Percentiles rank a stretch among this genome's conserved stretches.
Conservation (phyloP, 2,329 filamentous ascomycete genomes). For the Sarocladium brachiariae region DNA sequence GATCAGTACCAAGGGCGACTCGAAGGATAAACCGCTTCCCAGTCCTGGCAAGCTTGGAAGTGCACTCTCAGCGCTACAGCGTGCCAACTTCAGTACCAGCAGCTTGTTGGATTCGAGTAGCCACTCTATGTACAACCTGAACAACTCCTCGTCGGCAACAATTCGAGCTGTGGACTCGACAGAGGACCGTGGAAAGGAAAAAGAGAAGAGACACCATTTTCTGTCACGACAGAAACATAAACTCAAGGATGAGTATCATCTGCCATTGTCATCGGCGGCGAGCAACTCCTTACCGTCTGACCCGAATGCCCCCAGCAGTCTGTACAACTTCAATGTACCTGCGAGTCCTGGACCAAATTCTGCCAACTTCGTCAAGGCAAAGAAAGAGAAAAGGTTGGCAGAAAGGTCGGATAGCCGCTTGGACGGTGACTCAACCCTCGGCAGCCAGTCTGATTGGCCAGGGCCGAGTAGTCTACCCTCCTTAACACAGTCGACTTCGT, state of each 20-base stretch:
- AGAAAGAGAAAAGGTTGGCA: slow-evolving; percentile 73
- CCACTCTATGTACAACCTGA: slow-evolving; percentile 62
- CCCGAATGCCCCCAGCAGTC: slow-evolving; percentile 64
- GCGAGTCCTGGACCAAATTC: slow-evolving; percentile 61
- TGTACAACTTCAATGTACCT: slow-evolving; percentile 74
- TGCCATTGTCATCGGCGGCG: slow-evolving; percentile 67
- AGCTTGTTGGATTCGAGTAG: slow-evolving; percentile 54
- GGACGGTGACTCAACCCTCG: slow-evolving; percentile 43
- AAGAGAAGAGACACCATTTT: slow-evolving; percentile 75
- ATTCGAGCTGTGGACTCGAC: slow-evolving; percentile 56
- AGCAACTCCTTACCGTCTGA: slow-evolving; percentile 73
- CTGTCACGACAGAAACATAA: slow-evolving; percentile 74
- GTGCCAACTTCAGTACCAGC: slow-evolving; percentile 63
- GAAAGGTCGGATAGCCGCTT: slow-evolving; percentile 50
- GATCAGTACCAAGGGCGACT: slow-evolving; percentile 63
- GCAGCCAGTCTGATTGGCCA: slow-evolving; percentile 39
- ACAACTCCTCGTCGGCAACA: slow-evolving; percentile 72
- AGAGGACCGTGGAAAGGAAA: slow-evolving; percentile 52
- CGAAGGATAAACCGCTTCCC: slow-evolving; percentile 59
- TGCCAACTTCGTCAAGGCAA: slow-evolving; percentile 69
- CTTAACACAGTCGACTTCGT: slow-evolving; percentile 32
- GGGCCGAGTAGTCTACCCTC: slow-evolving; percentile 46
- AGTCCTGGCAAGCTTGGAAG: slow-evolving; percentile 67
- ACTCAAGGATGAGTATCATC: slow-evolving; percentile 64
- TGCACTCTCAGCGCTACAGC: slow-evolving; percentile 58